phyloP scores from a whole-genome alignment of 345 rosid genomes.

The Boechera retrofracta region DNA sequence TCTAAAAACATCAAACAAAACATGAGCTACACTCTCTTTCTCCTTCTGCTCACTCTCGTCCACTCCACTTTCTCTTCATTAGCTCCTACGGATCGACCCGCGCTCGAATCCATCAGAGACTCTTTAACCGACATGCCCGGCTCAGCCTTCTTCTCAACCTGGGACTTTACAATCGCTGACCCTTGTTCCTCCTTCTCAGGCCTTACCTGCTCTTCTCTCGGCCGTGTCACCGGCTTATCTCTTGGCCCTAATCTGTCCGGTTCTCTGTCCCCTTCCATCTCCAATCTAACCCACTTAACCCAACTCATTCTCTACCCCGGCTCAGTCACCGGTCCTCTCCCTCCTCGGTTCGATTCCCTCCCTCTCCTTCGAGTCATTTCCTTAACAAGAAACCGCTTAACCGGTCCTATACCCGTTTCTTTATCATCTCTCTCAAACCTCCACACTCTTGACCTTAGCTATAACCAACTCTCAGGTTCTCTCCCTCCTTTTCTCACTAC shows the following conservation, averaged over 20 bases:
- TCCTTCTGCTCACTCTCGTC: constrained; percentile 33
- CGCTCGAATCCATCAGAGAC: constrained; percentile 54
- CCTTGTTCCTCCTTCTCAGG: constrained; percentile 77
- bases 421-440: constrained; percentile 54
- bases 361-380: constrained; percentile 68
- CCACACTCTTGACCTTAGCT: constrained; percentile 84
- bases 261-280: constrained; percentile 64
- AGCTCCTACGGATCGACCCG: constrained; percentile 41
- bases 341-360: constrained; percentile 62
- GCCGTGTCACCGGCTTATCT: constrained; percentile 53
- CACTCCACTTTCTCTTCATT: constrained; percentile 39
- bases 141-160: constrained; percentile 60
- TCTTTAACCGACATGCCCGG: constrained; percentile 73
- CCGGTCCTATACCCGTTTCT: constrained; percentile 71
- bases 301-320: constrained; percentile 83
- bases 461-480: constrained; percentile 70
- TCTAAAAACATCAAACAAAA: background rate
- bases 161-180: constrained; percentile 61
- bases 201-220: constrained; percentile 56
- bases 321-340: constrained; percentile 82
- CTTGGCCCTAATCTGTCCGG: constrained; percentile 83
- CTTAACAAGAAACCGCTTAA: constrained; percentile 74
- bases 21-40: constrained; percentile 37
- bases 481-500: constrained; percentile 55
- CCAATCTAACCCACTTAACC: constrained; percentile 64